Base-by-base conservation (phyloP, 2,329 filamentous ascomycete species). In the Gliomastix tumulicola region DNA sequence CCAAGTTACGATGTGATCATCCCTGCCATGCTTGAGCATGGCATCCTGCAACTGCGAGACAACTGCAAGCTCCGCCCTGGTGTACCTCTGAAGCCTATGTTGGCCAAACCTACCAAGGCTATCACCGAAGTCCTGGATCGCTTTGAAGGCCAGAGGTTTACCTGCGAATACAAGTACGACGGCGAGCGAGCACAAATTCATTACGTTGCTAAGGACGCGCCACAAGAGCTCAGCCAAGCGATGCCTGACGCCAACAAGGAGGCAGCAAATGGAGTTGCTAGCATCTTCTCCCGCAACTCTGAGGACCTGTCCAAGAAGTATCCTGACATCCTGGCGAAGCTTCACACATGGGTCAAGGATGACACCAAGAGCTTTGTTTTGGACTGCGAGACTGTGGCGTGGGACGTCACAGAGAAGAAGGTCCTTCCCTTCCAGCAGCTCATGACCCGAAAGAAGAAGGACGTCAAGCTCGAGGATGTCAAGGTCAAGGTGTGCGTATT, bases 161-260 rank as follows among this genome's bases (percentile, higher is more conserved):
- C 92, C 2, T 98, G 92, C 63, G 92, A 98, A 58, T 98, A 94
- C 71, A 98, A 98, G 60, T 98, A 98, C 54, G 92, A 98, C 51
- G 92, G 92, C 34, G 92, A 98, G 61, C 76, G 92, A 55, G 92
- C 92, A n/a, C 92, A 98, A 56, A 97, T 98, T 35, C 92, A 98
- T 57, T 98, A 94, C 48, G 88, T 97, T 21, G 82, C 89, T 5
- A 86, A 88, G 43, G 84, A 90, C 43, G 76, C 85, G 9, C 68
- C 78, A 3, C 67, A 84, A 41, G 72, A 88, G 37, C 82, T 87
- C 47, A 74, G 75, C 39, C 74, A 82, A 32, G 70, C 76, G 23
- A 65, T 74, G 1, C 65, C 69, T 10, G 63, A 75, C 6, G 77
- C 77, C 7, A 71, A 79, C 28, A 80, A 79, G 44, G 84, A 87